Evolutionary conservation across 495 filamentous ascomycete genomes (phyloP).

Genomic region (Aspergillus conjunctus): DNA sequence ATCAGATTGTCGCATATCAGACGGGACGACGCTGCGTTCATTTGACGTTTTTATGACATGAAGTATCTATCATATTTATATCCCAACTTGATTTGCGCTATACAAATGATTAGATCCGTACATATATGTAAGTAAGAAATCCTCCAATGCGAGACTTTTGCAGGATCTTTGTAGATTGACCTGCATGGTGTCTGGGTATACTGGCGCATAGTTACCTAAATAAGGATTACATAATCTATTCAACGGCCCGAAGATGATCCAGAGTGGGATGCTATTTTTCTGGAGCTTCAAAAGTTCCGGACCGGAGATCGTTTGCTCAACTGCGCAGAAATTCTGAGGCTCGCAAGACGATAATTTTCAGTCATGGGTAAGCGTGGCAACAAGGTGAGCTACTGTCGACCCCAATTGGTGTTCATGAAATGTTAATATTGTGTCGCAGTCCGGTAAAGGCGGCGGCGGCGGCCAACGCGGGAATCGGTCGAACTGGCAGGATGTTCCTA

Average conservation of each 20-base stretch:
- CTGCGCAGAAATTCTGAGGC: background rate
- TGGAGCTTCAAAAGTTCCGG: slow-evolving; percentile 19
- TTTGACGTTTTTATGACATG: too few species aligned
- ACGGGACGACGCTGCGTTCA: too few species aligned
- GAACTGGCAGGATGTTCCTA: slow-evolving; percentile 60
- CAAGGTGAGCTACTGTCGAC: slow-evolving; percentile 12
- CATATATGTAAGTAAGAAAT: too few species aligned
- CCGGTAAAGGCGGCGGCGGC: slow-evolving; percentile 39
- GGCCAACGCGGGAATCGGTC: slow-evolving; percentile 32
- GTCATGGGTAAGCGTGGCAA: slow-evolving; percentile 24
- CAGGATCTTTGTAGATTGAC: background rate
- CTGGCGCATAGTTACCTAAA: background rate
- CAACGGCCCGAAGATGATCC: background rate
- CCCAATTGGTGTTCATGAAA: background rate
- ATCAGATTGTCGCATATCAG: too few species aligned
- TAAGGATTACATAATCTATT: slow-evolving; percentile 4
- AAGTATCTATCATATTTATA: too few species aligned
- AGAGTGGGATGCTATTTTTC: slow-evolving; percentile 15
- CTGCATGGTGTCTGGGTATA: background rate
- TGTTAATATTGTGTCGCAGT: slow-evolving; percentile 31
- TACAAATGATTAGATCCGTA: too few species aligned
- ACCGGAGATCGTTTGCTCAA: background rate
- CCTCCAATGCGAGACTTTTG: too few species aligned
- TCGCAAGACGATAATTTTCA: background rate
- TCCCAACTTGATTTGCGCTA: too few species aligned